Base-by-base conservation (phyloP, 2,329 filamentous ascomycete species). In the Ceratocystis harringtonii region DNA sequence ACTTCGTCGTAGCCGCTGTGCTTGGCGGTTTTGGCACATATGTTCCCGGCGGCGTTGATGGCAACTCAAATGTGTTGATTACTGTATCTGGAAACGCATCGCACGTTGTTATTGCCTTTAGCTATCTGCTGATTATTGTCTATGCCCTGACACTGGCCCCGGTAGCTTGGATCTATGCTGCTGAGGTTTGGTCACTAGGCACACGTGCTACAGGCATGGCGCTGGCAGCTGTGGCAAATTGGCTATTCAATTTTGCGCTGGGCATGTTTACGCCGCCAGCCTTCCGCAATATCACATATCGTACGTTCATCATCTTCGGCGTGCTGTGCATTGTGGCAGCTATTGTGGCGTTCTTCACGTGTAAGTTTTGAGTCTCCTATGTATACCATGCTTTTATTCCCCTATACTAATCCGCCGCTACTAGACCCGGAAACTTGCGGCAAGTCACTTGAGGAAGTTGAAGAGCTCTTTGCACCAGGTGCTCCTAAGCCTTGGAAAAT, bases 91-190 rank as follows among this genome's bases (percentile, higher is more conserved):
- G 81, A 19, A 67, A 76, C 0, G 77, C 81, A 12, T 81, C 84
- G 22, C 79, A 86, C 70, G 80, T 80, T 1, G 81, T 88, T 65
- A 87, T 87, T 68, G 81, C 82, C 22, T 86, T 86, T 70, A 83
- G 80, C 62, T 87, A 86, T 71, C 77, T 87, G 17, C 78, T 87
- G 66, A 82, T 86, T 70, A 78, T 85, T 69, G 76, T 84, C 68
- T 87, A 87, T 71, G 80, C 82, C 1, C 75, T 85, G n/a, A 86
- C 83, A 0, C 78, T 84, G 19, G 84, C 83, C 0, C 83, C 84
- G 0, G 81, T 85, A 2, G 82, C 80, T 64, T 87, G 84, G 84
- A 79, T 86, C 57, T 87, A 88, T 69, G 81, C 82, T 0, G 81
- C 83, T 17, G 85, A 88, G 72, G 80, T 85, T 1, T 86, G 81